Percentiles rank a stretch among this genome's conserved stretches.
Conservation (phyloP, 2,329 filamentous ascomycete genomes). For the Ceratocystis papillata region DNA sequence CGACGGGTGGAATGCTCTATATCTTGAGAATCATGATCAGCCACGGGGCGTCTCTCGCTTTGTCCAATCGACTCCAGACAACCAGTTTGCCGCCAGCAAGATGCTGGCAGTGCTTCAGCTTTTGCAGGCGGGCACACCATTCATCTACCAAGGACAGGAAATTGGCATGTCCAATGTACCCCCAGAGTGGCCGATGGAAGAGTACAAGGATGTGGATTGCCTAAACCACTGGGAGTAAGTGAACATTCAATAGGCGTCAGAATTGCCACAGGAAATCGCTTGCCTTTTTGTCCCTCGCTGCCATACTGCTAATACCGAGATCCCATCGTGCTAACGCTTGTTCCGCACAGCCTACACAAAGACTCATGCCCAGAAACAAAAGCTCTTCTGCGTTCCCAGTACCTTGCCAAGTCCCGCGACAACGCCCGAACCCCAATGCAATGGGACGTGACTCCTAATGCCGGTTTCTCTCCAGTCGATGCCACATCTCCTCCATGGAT, state of each 20-base stretch:
- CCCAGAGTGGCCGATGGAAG: slow-evolving; percentile 47
- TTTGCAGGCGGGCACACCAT: slow-evolving; percentile 51
- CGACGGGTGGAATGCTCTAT: slow-evolving; percentile 54
- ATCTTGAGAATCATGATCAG: slow-evolving; percentile 58
- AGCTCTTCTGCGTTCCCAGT: slow-evolving; percentile 34
- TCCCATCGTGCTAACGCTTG: not conserved
- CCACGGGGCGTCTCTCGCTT: slow-evolving; percentile 49
- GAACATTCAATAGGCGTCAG: not conserved
- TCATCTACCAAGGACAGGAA: slow-evolving; percentile 61
- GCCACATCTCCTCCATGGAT: slow-evolving; percentile 52
- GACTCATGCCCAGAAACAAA: slow-evolving; percentile 33
- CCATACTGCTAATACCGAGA: slow-evolving; percentile 12
- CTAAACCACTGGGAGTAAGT: slow-evolving; percentile 42
- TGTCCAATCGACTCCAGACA: slow-evolving; percentile 39
- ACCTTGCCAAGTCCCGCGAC: slow-evolving; percentile 52
- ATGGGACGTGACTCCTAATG: slow-evolving; percentile 51
- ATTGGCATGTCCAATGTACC: slow-evolving; percentile 57
- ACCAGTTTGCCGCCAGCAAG: slow-evolving; percentile 44
- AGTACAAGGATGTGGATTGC: slow-evolving; percentile 58
- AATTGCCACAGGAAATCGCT: no score
- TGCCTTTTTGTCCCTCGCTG: not conserved
- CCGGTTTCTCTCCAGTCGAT: slow-evolving; percentile 49
- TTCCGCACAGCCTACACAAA: slow-evolving; percentile 31
- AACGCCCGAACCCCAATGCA: slow-evolving; percentile 63
- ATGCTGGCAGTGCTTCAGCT: slow-evolving; percentile 48